These are phyloP conservation scores for Sclerotinia trifoliorum DNA, from an alignment of 2,329 filamentous ascomycete species.

Conservation along the genomic window DNA sequence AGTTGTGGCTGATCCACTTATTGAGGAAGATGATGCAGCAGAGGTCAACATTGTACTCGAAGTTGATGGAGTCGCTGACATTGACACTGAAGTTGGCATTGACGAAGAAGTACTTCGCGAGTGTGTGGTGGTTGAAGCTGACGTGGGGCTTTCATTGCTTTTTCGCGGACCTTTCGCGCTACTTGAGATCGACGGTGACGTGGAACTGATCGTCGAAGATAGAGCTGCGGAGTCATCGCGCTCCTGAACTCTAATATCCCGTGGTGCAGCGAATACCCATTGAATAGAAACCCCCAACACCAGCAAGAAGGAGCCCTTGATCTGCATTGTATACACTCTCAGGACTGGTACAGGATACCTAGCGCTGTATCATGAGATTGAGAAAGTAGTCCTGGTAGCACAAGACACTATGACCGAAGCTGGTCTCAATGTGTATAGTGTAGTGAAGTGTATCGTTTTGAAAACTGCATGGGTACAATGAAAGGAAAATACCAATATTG, in stretches of 20 bases:
- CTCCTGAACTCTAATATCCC: constrained; percentile 29
- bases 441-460: background rate
- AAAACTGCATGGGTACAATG: background rate
- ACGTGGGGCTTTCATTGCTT: background rate
- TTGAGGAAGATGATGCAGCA: background rate
- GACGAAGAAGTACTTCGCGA: constrained; percentile 7
- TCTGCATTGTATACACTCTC: constrained; percentile 30
- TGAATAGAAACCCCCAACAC: constrained; percentile 34
- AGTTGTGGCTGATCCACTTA: constrained; percentile 7
- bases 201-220: constrained; percentile 28
- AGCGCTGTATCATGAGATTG: background rate
- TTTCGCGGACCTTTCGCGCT: background rate
- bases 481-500: background rate
- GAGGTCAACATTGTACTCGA: constrained; percentile 12
- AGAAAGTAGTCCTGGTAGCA: background rate
- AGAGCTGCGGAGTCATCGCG: constrained; percentile 34
- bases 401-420: constrained; percentile 1
- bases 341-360: background rate
- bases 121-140: background rate
- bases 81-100: constrained; percentile 5
- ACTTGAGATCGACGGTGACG: constrained; percentile 21
- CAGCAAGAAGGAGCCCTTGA: constrained; percentile 28
- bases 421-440: background rate
- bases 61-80: background rate
- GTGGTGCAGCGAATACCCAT: constrained; percentile 29